Evolutionary conservation across 768 basidiomycete species (phyloP).

Genomic region (Kwoniella europaea): DNA sequence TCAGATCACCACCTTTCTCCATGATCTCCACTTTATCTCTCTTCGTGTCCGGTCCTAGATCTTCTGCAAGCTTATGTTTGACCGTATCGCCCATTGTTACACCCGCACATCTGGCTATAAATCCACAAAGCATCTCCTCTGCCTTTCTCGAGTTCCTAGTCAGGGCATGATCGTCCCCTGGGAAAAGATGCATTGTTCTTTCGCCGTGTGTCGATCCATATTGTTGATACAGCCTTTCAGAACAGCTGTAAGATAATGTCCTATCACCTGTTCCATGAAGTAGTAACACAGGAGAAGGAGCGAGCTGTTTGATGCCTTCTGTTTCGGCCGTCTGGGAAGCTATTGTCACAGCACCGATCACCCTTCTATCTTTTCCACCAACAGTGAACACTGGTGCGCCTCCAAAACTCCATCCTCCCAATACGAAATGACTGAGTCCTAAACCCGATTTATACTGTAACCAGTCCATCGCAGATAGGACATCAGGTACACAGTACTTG

Average conservation of each 20-base stretch:
- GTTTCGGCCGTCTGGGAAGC: not conserved
- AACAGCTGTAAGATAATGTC: not conserved
- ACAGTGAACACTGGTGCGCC: not conserved
- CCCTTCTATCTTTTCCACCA: not conserved
- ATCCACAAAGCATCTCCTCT: not conserved
- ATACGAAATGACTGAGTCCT: not conserved
- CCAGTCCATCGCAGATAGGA: not conserved
- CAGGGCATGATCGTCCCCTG: not conserved
- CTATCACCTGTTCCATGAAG: not conserved
- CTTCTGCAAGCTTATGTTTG: not conserved
- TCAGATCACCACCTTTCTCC: not conserved
- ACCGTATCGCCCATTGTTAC: not conserved
- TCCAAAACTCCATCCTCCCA: conserved; percentile 2
- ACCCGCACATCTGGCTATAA: not conserved
- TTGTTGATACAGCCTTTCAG: not conserved
- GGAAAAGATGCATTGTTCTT: not conserved
- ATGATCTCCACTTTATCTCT: not conserved
- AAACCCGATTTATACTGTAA: not conserved
- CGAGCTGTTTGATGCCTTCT: not conserved
- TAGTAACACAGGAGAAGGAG: not conserved
- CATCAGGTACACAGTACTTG: not conserved
- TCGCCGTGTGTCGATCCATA: not conserved
- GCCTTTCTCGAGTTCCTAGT: not conserved
- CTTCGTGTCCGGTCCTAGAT: not conserved
- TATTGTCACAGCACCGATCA: not conserved